phyloP scores from a whole-genome alignment of 768 basidiomycete genomes.

The Termitomyces sp. region DNA sequence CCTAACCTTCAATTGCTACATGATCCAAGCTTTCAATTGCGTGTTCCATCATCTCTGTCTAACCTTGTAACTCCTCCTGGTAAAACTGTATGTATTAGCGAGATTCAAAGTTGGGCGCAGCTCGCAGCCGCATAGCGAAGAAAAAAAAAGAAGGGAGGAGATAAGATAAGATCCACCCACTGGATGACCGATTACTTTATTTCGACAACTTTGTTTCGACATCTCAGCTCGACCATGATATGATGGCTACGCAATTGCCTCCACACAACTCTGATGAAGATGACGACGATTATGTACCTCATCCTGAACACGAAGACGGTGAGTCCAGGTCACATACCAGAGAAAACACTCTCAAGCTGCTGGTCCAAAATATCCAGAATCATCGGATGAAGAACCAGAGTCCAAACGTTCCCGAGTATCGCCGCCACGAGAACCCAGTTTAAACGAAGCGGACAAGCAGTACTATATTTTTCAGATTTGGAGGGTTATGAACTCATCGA shows the following conservation, averaged over 20 bases:
- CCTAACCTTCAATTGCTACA: not conserved
- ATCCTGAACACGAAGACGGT: conserved; percentile 31
- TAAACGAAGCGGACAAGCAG: conserved; percentile 39
- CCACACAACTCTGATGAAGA: conserved; percentile 50
- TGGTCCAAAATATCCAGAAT: conserved; percentile 27
- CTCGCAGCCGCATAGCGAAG: too few species aligned
- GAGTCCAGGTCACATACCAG: not conserved
- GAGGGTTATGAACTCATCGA: conserved; percentile 2
- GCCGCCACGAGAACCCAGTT: conserved; percentile 20
- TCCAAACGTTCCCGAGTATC: conserved; percentile 28
- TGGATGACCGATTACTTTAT: not conserved
- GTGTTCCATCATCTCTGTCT: not conserved
- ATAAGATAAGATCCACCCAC: not conserved
- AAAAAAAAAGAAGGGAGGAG: not conserved
- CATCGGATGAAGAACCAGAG: conserved; percentile 32
- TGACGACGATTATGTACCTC: conserved; percentile 69
- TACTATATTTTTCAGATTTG: conserved; percentile 15
- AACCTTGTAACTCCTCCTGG: not conserved
- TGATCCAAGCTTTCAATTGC: not conserved
- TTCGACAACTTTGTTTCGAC: too few species aligned
- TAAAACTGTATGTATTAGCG: too few species aligned
- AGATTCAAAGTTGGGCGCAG: too few species aligned
- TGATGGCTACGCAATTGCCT: conserved; percentile 8
- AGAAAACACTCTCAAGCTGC: not conserved
- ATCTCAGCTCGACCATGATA: not conserved